Conservation (phyloP, 805 yeast species). For the Starmera amethionina region DNA sequence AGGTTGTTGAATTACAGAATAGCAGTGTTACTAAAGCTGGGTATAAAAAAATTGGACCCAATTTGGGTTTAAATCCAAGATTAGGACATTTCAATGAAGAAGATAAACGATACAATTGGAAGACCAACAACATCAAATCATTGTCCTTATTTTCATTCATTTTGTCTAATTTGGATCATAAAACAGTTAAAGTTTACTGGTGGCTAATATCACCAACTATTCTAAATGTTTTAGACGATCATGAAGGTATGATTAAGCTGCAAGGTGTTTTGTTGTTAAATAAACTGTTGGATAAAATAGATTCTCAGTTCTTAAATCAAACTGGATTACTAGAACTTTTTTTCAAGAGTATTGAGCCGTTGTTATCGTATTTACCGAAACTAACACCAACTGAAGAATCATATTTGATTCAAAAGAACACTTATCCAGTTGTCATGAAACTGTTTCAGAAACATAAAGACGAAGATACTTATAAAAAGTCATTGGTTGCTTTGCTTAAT, state of each 20-base stretch:
- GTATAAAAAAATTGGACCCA: slow-evolving; percentile 5
- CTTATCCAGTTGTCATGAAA: slow-evolving; percentile 12
- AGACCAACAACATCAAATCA: slow-evolving; percentile 7
- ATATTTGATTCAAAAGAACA: slow-evolving; percentile 2
- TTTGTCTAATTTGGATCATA: slow-evolving; percentile 1
- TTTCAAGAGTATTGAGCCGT: slow-evolving; percentile 13
- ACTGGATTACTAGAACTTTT: slow-evolving; percentile 13
- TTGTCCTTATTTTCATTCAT: slow-evolving; percentile 7
- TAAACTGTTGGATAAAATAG: slow-evolving; percentile 7
- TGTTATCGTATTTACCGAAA: slow-evolving; percentile 16
- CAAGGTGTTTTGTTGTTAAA: slow-evolving; percentile 13
- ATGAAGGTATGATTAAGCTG: slow-evolving; percentile 16
- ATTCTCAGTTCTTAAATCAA: slow-evolving; percentile 6
- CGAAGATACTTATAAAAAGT: neutral
- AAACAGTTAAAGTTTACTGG: slow-evolving; percentile 11
- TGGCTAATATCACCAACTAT: slow-evolving; percentile 17
- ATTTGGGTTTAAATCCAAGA: slow-evolving; percentile 7
- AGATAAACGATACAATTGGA: slow-evolving; percentile 10
- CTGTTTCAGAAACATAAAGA: slow-evolving; percentile 1
- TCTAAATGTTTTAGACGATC: slow-evolving; percentile 18
- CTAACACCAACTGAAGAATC: slow-evolving; percentile 14
- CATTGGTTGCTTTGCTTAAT: slow-evolving; percentile 9
- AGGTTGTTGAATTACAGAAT: slow-evolving; percentile 5
- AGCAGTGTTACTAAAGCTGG: slow-evolving; percentile 13
- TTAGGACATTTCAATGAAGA: slow-evolving; percentile 4